Conservation (phyloP, 139 green algal genomes). For the Limnomonas spitsbergensis region DNA sequence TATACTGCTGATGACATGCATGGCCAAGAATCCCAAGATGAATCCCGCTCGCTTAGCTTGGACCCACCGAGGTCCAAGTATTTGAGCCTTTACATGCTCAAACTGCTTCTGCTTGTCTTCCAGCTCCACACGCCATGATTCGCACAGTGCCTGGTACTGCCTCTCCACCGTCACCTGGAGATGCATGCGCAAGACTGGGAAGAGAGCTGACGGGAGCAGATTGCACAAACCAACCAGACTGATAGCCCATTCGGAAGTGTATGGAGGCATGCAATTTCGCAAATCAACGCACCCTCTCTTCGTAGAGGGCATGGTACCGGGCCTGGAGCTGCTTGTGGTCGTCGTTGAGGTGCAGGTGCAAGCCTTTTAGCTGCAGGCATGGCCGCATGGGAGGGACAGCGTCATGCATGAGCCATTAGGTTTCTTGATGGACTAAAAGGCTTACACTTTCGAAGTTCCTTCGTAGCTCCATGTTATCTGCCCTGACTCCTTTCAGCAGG, state of each 20-base stretch:
- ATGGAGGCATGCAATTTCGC: not conserved
- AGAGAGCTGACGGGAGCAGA: not conserved
- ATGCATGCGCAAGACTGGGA: no score
- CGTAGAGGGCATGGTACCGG: slow-evolving; percentile 24
- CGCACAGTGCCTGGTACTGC: slow-evolving; percentile 56
- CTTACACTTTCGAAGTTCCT: slow-evolving; percentile 62
- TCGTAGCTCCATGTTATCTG: slow-evolving; percentile 53
- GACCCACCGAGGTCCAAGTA: slow-evolving; percentile 48
- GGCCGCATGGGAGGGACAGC: not conserved
- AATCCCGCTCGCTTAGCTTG: no score
- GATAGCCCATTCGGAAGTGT: not conserved
- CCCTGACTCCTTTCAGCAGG: slow-evolving; percentile 28
- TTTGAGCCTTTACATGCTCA: slow-evolving; percentile 44
- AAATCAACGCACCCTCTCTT: slow-evolving; percentile 45
- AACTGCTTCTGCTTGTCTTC: slow-evolving; percentile 60
- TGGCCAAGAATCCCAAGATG: no score
- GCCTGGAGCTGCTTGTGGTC: slow-evolving; percentile 40
- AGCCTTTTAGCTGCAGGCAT: slow-evolving; percentile 40
- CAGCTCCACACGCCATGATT: slow-evolving; percentile 56
- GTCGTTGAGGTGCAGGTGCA: slow-evolving; percentile 37
- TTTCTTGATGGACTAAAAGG: not conserved
- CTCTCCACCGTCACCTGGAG: slow-evolving; percentile 41
- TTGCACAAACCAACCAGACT: no score
- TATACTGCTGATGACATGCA: no score
- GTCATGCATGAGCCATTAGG: not conserved